A percentile compares a stretch with the other conserved stretches of the same genome.
Evolutionary conservation across 2,329 filamentous ascomycete species (phyloP).

Genomic region (Achaetomium macrosporum): DNA sequence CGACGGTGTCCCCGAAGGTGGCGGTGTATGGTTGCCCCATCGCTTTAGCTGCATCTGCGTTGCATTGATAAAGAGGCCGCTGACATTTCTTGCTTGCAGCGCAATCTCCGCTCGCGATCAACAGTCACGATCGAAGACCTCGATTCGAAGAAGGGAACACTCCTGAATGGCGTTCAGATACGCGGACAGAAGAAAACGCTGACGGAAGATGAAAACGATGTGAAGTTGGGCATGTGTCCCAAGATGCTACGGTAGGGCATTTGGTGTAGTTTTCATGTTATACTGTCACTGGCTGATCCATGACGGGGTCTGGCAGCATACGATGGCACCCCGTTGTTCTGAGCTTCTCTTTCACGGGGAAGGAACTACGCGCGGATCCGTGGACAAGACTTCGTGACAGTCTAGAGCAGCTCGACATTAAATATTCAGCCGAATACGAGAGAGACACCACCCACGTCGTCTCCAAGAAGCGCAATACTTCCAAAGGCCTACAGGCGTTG

Average conservation of each 20-base stretch:
- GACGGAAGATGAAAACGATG: constrained; percentile 51
- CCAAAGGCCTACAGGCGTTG: constrained; percentile 79
- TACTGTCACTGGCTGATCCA: background rate
- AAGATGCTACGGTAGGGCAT: constrained; percentile 50
- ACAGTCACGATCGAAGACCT: constrained; percentile 69
- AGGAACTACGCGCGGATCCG: constrained; percentile 62
- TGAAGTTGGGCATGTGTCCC: constrained; percentile 67
- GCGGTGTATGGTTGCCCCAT: constrained; percentile 50
- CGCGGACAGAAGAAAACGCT: constrained; percentile 55
- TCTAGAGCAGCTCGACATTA: constrained; percentile 84
- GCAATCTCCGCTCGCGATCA: constrained; percentile 59
- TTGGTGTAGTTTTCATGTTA: background rate
- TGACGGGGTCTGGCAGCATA: constrained; percentile 45
- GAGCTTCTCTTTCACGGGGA: constrained; percentile 69
- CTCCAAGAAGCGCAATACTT: constrained; percentile 81
- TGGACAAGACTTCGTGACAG: constrained; percentile 55
- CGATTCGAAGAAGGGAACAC: constrained; percentile 78
- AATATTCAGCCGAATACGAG: constrained; percentile 69
- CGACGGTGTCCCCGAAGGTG: constrained; percentile 55
- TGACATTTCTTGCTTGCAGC: constrained; percentile 35
- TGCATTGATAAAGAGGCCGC: background rate
- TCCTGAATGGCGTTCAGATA: constrained; percentile 66
- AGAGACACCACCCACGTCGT: constrained; percentile 79
- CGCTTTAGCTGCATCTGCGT: background rate
- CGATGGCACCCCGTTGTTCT: constrained; percentile 77